Percentiles rank a stretch among this genome's conserved stretches.
Evolutionary conservation across 2,329 filamentous ascomycete species (phyloP).

Genomic region (Cordyceps javanica): DNA sequence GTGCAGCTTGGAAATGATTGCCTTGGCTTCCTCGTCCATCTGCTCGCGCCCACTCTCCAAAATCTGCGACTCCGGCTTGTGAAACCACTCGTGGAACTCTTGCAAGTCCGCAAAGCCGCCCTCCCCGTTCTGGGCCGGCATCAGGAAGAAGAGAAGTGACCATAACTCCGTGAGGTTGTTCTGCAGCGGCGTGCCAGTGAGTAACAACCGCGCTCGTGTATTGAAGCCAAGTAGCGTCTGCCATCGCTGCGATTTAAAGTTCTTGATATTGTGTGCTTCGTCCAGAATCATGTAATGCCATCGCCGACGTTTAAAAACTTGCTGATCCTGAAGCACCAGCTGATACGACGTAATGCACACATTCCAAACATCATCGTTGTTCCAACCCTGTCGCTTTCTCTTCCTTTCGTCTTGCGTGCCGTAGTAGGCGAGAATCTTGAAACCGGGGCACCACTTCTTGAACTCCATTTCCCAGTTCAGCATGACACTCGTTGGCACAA

Average conservation of each 20-base stretch:
- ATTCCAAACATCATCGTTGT: constrained; percentile 88
- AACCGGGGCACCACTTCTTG: constrained; percentile 97
- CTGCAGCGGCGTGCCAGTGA: constrained; percentile 92
- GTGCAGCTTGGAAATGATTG: constrained; percentile 88
- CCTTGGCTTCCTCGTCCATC: constrained; percentile 88
- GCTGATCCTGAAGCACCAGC: constrained; percentile 86
- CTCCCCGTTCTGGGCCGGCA: constrained; percentile 81
- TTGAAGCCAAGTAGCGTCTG: constrained; percentile 92
- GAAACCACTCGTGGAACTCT: constrained; percentile 95
- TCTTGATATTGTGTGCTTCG: constrained; percentile 99
- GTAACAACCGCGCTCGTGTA: constrained; percentile 75
- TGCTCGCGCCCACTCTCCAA: constrained; percentile 89
- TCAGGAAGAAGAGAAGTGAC: constrained; percentile 94
- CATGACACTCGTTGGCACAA: constrained; percentile 97
- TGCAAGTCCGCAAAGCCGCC: constrained; percentile 91
- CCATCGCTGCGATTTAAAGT: constrained; percentile 97
- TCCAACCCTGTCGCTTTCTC: constrained; percentile 87
- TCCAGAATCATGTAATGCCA: constrained; percentile 99
- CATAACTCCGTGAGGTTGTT: constrained; percentile 96
- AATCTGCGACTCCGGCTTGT: constrained; percentile 91
- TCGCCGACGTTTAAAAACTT: constrained; percentile 82
- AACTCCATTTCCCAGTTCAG: constrained; percentile 99
- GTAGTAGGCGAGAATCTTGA: constrained; percentile 97
- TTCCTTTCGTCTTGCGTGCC: constrained; percentile 89
- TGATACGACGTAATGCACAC: constrained; percentile 98